Evolutionary conservation across 176 grass and related monocot species (phyloP).

Genomic region (Pontederia crassipes): DNA sequence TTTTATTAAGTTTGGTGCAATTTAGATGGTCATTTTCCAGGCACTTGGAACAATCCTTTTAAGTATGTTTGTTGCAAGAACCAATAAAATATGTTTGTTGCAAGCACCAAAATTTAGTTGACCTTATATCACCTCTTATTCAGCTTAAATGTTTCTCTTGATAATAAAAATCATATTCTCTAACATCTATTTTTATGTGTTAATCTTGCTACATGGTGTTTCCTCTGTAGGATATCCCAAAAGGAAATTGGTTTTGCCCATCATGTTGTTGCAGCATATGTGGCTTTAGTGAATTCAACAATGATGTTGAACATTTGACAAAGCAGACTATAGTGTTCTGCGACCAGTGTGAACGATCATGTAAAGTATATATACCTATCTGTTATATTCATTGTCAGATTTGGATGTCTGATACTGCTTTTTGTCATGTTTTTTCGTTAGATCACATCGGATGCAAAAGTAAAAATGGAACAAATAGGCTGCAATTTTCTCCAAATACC

Average conservation of each 20-base stretch:
- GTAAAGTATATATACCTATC: conserved; percentile 28
- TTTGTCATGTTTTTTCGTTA: conserved; percentile 21
- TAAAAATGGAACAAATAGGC: conserved; percentile 18
- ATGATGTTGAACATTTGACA: conserved; percentile 33
- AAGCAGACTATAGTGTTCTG: conserved; percentile 55
- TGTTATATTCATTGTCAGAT: background rate
- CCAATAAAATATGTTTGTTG: background rate
- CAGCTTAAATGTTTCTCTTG: background rate
- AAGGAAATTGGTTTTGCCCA: conserved; percentile 73
- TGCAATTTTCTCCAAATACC: conserved; percentile 28
- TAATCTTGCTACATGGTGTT: background rate
- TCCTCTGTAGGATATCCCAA: conserved; percentile 32
- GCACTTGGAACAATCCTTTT: no score
- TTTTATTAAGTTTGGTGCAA: no score
- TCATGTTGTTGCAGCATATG: conserved; percentile 58
- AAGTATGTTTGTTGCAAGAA: no score
- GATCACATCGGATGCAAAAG: conserved; percentile 66
- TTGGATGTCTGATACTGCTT: conserved; percentile 13
- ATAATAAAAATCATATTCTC: background rate
- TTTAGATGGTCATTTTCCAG: no score
- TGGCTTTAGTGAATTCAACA: conserved; percentile 41
- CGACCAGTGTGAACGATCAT: conserved; percentile 66
- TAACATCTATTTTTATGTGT: background rate
- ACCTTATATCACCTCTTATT: background rate
- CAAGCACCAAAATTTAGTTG: background rate